These are phyloP conservation scores for Albizia julibrissin DNA, from an alignment of 306 rosid genomes.

Conservation along the genomic window DNA sequence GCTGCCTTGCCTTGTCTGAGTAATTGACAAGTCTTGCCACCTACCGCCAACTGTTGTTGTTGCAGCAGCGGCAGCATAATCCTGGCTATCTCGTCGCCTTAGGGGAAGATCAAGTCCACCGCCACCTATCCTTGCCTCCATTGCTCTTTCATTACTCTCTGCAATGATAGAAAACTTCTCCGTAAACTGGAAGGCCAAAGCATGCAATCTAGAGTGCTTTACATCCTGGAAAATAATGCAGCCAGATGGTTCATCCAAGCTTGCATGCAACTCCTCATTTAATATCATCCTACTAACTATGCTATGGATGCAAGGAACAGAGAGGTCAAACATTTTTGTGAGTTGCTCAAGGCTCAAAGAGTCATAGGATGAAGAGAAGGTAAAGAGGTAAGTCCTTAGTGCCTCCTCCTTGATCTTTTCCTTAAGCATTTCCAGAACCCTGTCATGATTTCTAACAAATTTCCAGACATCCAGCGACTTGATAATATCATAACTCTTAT, in stretches of 20 bases:
- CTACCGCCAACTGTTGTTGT: conserved; percentile 56
- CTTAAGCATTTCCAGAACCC: conserved; percentile 72
- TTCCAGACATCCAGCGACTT: conserved; percentile 87
- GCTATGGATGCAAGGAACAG: conserved; percentile 61
- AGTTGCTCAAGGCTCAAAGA: conserved; percentile 79
- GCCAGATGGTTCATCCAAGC: conserved; percentile 67
- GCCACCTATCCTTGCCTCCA: conserved; percentile 81
- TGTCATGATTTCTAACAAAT: conserved; percentile 64
- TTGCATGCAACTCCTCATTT: conserved; percentile 88
- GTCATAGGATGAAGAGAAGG: conserved; percentile 77
- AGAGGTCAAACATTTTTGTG: conserved; percentile 72
- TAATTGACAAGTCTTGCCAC: conserved; percentile 74
- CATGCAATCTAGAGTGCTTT: conserved; percentile 68
- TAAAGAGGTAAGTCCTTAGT: conserved; percentile 83
- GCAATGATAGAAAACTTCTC: conserved; percentile 81
- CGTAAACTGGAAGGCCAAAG: conserved; percentile 80
- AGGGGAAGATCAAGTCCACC: conserved; percentile 82
- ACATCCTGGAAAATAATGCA: conserved; percentile 62
- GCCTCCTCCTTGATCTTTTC: conserved; percentile 94
- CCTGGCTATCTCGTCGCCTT: conserved; percentile 88
- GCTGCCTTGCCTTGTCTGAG: conserved; percentile 73
- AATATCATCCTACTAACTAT: conserved; percentile 92
- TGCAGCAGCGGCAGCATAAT: conserved; percentile 55
- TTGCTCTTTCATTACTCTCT: conserved; percentile 90
- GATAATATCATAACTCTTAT: conserved; percentile 66